Base-by-base conservation (phyloP, 768 basidiomycete genomes). In the Rhodotorula taiwanensis region DNA sequence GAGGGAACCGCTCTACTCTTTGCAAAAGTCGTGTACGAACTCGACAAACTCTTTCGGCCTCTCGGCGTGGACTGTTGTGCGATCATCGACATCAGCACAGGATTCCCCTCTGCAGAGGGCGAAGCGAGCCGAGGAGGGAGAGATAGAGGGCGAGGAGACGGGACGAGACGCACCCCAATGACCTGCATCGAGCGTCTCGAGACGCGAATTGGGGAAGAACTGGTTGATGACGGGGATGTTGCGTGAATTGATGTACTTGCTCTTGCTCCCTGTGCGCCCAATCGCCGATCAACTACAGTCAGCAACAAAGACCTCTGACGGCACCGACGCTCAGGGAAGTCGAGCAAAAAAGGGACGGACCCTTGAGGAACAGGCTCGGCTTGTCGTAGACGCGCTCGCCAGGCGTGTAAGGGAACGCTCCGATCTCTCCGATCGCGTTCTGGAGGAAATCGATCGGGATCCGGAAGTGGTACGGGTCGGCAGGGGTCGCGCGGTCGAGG, bases 61-160 rank as follows among this genome's bases (percentile, higher is more conserved):
- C 73, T 93, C 89, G 21, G 88, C 86, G 66, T 93, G 90, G 25
- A 93, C 87, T 89, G 64, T n/a, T n/a, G n/a, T n/a, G n/a, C n/a
- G 16, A 4, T 13, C 11, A 0, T 16, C 1, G 5, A 4, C 21
- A 34, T 55, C 28, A 56, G 39, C 33, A 28, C n/a, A 11, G 54
- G 11, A 23, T 49, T 42, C n/a, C 48, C 33, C 42, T 15, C 42
- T 16, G 14, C 13, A 11, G 11, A 43, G 42, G 14, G 6, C 13
- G 42, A 33, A 10, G 20, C 10, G 15, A 1, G 30, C 21, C 30
- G 15, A 4, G 18, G 1, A 16, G 58, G 52, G 60, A 39, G 27
- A 25, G 36, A 14, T 30, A 13, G n/a, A 36, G n/a, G 39, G 28
- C 18, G n/a, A 43, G 20, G 34, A 48, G 31, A 39, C 20, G 42